These are phyloP conservation scores for Fraxinus xanthoxyloides DNA, from an alignment of 305 asterid species.

Conservation along the genomic window DNA sequence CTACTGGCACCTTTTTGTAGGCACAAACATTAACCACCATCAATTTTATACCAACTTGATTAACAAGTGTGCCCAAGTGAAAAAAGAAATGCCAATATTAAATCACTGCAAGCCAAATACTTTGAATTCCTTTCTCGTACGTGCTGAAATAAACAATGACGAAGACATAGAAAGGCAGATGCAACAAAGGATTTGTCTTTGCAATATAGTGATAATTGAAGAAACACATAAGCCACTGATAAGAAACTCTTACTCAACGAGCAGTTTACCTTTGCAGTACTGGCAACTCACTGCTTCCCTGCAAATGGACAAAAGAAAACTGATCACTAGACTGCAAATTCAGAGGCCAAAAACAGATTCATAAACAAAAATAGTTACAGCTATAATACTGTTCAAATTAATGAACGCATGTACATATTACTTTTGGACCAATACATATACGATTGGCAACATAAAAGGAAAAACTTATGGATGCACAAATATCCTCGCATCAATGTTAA, in stretches of 20 bases:
- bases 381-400: conserved; percentile 1
- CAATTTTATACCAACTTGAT: neutral
- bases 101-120: conserved; percentile 5
- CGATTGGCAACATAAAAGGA: conserved; percentile 1
- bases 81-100: neutral
- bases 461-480: conserved; percentile 1
- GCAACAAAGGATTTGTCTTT: conserved; percentile 10
- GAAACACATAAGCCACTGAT: conserved; percentile 19
- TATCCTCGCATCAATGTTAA: neutral
- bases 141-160: neutral
- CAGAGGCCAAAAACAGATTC: conserved; percentile 4
- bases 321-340: conserved; percentile 25
- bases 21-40: neutral
- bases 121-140: conserved; percentile 11
- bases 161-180: conserved; percentile 8
- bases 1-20: neutral
- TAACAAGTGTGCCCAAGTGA: neutral
- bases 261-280: conserved; percentile 67
- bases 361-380: neutral
- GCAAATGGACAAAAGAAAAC: conserved; percentile 38
- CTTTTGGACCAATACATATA: conserved; percentile 4
- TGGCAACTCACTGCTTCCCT: conserved; percentile 91
- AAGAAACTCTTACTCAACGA: conserved; percentile 16
- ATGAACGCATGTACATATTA: conserved; percentile 1
- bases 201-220: conserved; percentile 12